Conservation (phyloP, 768 basidiomycete genomes). For the Phlegmacium glaucopus region DNA sequence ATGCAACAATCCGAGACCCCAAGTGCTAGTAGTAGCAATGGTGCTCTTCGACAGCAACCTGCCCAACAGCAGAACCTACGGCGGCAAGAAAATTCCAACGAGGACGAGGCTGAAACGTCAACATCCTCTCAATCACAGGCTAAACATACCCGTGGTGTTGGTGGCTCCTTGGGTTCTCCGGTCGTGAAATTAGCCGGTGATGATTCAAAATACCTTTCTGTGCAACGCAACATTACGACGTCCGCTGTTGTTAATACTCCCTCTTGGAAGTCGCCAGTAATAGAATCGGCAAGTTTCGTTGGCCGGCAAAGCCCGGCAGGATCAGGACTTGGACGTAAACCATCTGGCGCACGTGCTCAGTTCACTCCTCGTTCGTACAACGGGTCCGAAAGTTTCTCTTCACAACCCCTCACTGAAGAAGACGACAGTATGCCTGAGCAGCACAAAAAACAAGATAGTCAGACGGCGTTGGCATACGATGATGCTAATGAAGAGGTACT, state of each 20-base stretch:
- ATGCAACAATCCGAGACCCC: conserved; percentile 47
- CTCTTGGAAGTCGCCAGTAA: too few relatives aligned
- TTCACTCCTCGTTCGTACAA: conserved; percentile 40
- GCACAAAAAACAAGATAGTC: conserved; percentile 10
- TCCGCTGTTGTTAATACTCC: too few relatives aligned
- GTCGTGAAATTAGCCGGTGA: conserved; percentile 2
- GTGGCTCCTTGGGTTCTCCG: too few relatives aligned
- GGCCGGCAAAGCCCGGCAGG: conserved; percentile 35
- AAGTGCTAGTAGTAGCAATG: neutral
- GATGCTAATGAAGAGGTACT: conserved; percentile 62
- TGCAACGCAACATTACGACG: conserved; percentile 24
- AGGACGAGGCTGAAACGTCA: conserved; percentile 29
- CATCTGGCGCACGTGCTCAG: conserved; percentile 80
- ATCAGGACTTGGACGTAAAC: conserved; percentile 60
- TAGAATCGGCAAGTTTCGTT: conserved; percentile 7
- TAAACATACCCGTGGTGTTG: too few relatives aligned
- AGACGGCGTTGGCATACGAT: conserved; percentile 14
- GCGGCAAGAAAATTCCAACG: conserved; percentile 17
- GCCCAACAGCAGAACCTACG: conserved; percentile 2
- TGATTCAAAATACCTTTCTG: conserved; percentile 17
- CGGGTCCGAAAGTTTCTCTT: conserved; percentile 38
- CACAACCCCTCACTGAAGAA: conserved; percentile 19
- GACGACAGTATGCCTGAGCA: conserved; percentile 11
- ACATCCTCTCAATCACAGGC: conserved; percentile 11
- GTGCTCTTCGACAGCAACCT: conserved; percentile 3